Conservation (phyloP, 2,329 filamentous ascomycete species). For the Eutypa lata region DNA sequence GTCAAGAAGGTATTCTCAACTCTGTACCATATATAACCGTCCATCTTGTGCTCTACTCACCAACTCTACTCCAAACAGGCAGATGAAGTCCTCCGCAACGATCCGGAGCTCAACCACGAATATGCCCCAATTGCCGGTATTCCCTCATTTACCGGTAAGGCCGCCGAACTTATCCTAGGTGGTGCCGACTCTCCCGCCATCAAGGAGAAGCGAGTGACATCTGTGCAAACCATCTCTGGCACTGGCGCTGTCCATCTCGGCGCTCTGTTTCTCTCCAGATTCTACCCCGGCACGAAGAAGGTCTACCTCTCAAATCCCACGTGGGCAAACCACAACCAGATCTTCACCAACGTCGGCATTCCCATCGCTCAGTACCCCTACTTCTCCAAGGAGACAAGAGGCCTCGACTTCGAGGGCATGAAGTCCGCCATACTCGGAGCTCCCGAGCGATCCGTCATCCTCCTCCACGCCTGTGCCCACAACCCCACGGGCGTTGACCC, state of each 20-base stretch:
- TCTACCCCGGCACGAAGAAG: conserved; percentile 72
- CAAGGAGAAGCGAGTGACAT: conserved; percentile 74
- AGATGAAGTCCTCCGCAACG: conserved; percentile 81
- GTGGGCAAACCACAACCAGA: conserved; percentile 98
- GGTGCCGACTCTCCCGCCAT: conserved; percentile 71
- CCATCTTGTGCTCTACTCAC: conserved; percentile 14
- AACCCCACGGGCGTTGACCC: conserved; percentile 98
- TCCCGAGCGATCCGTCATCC: conserved; percentile 76
- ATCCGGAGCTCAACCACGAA: conserved; percentile 93
- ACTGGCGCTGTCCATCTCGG: conserved; percentile 94
- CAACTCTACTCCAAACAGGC: conserved; percentile 55
- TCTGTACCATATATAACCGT: not conserved
- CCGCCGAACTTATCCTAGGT: conserved; percentile 86
- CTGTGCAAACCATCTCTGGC: conserved; percentile 93
- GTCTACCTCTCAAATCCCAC: conserved; percentile 94
- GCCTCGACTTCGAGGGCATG: conserved; percentile 91
- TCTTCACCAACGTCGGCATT: conserved; percentile 88
- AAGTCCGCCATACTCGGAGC: conserved; percentile 66
- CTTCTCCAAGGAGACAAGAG: conserved; percentile 84
- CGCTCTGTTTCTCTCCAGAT: conserved; percentile 88
- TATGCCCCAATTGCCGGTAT: conserved; percentile 96
- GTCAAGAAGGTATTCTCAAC: conserved; percentile 77
- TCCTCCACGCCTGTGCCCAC: conserved; percentile 94
- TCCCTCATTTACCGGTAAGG: conserved; percentile 79
- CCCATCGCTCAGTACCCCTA: conserved; percentile 84